phyloP scores from a whole-genome alignment of 192 early-diverging fungal genomes.

The Coemansia sp. region DNA sequence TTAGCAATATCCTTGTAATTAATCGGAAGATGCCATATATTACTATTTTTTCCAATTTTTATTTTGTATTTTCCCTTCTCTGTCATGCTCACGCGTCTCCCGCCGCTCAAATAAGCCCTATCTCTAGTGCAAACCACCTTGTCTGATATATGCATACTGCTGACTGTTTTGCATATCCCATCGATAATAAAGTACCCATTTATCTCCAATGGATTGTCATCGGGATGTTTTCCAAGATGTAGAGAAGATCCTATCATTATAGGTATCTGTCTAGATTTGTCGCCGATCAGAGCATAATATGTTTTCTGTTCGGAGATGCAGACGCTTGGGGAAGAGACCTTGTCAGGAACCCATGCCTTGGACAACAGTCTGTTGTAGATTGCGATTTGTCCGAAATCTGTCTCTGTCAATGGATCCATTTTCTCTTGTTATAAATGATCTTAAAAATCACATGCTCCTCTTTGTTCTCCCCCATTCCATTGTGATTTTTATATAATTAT shows the following conservation, averaged over 20 bases:
- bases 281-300: not conserved
- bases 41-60: too few relatives aligned
- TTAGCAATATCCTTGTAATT: conserved; percentile 14
- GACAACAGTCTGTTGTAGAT: not conserved
- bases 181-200: conserved; percentile 7
- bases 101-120: too few relatives aligned
- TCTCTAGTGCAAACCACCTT: not conserved
- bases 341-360: not conserved
- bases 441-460: too few relatives aligned
- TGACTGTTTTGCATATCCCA: conserved; percentile 15
- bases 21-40: not conserved
- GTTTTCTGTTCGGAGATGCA: too few relatives aligned
- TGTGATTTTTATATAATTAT: too few relatives aligned
- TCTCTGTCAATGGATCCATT: too few relatives aligned
- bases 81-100: not conserved
- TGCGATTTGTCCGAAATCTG: conserved; percentile 1
- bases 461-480: too few relatives aligned
- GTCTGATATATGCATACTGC: conserved; percentile 18
- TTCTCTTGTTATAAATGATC: not conserved
- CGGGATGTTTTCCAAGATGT: not conserved
- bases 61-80: too few relatives aligned
- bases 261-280: not conserved
- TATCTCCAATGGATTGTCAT: conserved; percentile 1
- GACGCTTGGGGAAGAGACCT: not conserved
- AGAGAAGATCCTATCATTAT: conserved; percentile 2